Conservation (phyloP, 352 stramenopile genomes). For the Globisporangium uncinulatum region DNA sequence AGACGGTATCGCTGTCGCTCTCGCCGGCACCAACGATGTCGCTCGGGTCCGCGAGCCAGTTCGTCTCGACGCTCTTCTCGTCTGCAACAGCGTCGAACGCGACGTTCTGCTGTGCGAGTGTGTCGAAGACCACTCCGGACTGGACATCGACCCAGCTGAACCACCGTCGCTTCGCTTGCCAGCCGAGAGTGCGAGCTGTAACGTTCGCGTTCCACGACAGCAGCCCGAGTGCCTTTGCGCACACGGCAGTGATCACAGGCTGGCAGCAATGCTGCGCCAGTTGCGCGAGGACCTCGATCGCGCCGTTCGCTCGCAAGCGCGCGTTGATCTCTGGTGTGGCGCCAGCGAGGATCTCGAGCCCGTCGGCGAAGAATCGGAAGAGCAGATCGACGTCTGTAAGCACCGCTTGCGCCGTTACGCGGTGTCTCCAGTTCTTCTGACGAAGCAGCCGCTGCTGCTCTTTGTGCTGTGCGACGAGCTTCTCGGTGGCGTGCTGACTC, state of each 20-base stretch:
- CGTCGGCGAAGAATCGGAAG: slow-evolving; percentile 64
- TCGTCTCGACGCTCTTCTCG: slow-evolving; percentile 30
- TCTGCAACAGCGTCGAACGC: slow-evolving; percentile 50
- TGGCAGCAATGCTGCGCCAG: slow-evolving; percentile 39
- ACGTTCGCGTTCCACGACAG: slow-evolving; percentile 67
- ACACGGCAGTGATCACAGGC: slow-evolving; percentile 30
- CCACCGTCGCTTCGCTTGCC: slow-evolving; percentile 64
- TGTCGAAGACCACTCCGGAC: slow-evolving; percentile 26
- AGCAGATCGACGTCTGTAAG: slow-evolving; percentile 62
- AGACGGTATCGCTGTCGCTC: slow-evolving; percentile 19
- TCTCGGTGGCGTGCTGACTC: slow-evolving; percentile 36
- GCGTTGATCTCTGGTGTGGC: slow-evolving; percentile 40
- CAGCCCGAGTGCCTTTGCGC: slow-evolving; percentile 43
- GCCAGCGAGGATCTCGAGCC: slow-evolving; percentile 47
- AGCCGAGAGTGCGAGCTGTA: slow-evolving; percentile 47
- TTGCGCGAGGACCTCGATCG: slow-evolving; percentile 52
- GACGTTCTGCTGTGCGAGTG: slow-evolving; percentile 18
- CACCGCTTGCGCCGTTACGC: slow-evolving; percentile 53
- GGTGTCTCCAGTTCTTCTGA: slow-evolving; percentile 68
- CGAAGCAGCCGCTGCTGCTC: slow-evolving; percentile 56
- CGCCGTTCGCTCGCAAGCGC: slow-evolving; percentile 45
- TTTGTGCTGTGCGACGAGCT: slow-evolving; percentile 46
- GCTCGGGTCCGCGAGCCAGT: slow-evolving; percentile 53
- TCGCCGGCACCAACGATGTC: slow-evolving; percentile 27
- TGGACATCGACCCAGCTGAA: slow-evolving; percentile 40